phyloP scores from a whole-genome alignment of 116 monocot species.

The Iris pallida region DNA sequence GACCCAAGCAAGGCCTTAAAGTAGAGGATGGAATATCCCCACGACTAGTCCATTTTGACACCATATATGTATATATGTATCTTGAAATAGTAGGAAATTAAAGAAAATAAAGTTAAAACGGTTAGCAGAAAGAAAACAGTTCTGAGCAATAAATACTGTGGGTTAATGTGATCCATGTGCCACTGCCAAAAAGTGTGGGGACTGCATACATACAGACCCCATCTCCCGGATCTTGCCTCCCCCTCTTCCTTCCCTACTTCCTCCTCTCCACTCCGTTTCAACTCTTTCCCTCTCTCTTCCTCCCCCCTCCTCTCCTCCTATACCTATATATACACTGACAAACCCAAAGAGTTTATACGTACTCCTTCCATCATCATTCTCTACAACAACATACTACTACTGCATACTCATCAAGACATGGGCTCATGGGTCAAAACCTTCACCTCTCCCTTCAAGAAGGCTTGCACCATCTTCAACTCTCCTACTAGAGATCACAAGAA shows the following conservation, averaged over 20 bases:
- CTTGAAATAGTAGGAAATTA: no score
- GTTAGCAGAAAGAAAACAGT: no score
- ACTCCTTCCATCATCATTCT: not conserved
- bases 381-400: not conserved
- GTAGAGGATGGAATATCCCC: no score
- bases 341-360: not conserved
- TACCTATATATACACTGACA: not conserved
- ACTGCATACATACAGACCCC: not conserved
- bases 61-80: no score
- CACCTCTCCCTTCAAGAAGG: slow-evolving; percentile 43
- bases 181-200: not conserved
- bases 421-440: not conserved
- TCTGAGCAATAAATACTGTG: not conserved
- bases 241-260: not conserved
- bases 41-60: no score
- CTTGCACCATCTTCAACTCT: slow-evolving; percentile 28
- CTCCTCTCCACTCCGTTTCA: not conserved
- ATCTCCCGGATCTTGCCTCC: slow-evolving; percentile 21
- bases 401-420: not conserved
- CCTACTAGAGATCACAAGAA: slow-evolving; percentile 14
- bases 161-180: slow-evolving; percentile 9
- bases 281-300: not conserved
- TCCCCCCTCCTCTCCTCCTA: not conserved
- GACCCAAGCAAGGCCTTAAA: no score
- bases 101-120: no score